Base-by-base conservation (phyloP, 225 moss, liverwort and hornwort species). In the Bryoerythrophyllum caledonicum region DNA sequence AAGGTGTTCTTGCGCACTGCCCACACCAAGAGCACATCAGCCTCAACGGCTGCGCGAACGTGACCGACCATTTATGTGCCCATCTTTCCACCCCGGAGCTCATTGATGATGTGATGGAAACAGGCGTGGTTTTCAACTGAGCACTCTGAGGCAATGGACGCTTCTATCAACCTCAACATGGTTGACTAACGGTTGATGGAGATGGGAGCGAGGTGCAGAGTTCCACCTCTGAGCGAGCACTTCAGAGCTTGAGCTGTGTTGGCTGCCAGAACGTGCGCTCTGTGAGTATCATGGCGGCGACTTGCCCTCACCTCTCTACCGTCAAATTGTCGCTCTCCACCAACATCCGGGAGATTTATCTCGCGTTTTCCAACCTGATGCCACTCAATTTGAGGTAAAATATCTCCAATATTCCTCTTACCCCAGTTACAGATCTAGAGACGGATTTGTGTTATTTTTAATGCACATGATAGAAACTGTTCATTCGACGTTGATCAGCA, bases 41-140 rank as follows among this genome's bases (percentile, higher is more conserved):
- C 79, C 81, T 99, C 63, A 95, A 95, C 76, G 99, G 93, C 25
- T 93, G 93, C 78, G 85, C 90, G 19, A 89, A 95, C 60, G 93
- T 99, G 67, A 95, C 99, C n/a, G 95, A 99, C 87, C 76, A 85
- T 58, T 85, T 99, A 24, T 99, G 99, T 95, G 79, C 82, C 60
- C 88, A 86, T 75, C 86, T 99, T 66, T 88, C 86, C 63, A 75
- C 86, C 58, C 41, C 63, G 49, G 81, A 82, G 48, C 24, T 71
- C 24, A 64, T 79, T 48, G 74, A 82, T 48, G 74, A 82, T 71
- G 70, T 24, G 25, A 85, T 84, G 73, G 91, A 91, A 55, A 67
- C 82, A 70, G 86, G 88, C 80, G 81, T 58, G 13, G 38, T n/a
- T 60, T 63, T 65, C 74, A 52, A 60, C 78, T 32, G 79, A 82